A percentile compares a stretch with the other conserved stretches of the same genome.
Evolutionary conservation across 257 asterid genomes (phyloP).

Genomic region (Scutellaria baicalensis): DNA sequence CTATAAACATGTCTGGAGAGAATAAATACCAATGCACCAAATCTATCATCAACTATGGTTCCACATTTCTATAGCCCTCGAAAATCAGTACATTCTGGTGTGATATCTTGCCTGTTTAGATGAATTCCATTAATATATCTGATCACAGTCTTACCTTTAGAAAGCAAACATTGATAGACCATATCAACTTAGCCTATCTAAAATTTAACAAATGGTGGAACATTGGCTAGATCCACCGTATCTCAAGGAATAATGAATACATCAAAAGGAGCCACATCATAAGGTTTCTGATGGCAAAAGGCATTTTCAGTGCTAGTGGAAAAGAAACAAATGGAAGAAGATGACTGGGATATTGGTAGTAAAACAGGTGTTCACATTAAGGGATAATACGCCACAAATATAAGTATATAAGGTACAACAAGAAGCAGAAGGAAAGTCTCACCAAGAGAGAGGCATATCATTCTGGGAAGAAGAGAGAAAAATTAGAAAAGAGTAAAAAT

Average conservation of each 20-base stretch:
- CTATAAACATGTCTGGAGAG: background rate
- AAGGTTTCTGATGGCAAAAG: background rate
- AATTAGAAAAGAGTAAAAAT: background rate
- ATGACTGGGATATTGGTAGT: background rate
- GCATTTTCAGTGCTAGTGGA: background rate
- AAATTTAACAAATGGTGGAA: background rate
- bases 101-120: background rate
- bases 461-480: background rate
- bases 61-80: background rate
- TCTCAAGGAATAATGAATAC: background rate
- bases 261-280: background rate
- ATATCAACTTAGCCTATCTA: background rate
- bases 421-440: background rate
- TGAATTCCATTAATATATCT: background rate
- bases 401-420: background rate
- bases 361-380: background rate
- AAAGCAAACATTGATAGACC: background rate
- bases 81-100: background rate
- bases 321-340: background rate
- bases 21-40: background rate
- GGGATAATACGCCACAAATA: background rate
- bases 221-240: background rate
- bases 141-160: background rate
- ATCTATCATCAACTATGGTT: background rate
- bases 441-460: background rate